Evolutionary conservation across 805 yeast genomes (phyloP), one percentile per base, ranked within the genome.

Genomic region (Schwanniomyces sp.): DNA sequence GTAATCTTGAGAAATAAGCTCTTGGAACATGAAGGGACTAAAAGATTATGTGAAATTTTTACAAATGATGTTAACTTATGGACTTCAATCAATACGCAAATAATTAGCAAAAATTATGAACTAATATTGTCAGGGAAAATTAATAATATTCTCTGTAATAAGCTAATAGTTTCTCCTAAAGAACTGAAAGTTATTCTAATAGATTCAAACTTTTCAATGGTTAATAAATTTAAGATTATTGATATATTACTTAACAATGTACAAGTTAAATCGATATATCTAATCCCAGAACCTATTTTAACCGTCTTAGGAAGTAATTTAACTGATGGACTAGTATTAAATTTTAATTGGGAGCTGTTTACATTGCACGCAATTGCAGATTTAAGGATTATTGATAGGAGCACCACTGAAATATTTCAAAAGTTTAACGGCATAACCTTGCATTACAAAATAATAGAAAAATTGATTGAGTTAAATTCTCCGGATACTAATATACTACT

Each of bases 331-430:
- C 41, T 69, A 9, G 66, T 68, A 7, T 30, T 69, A 9, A 63
- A 67, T 47, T 44, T 66, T 26, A 62, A 62, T 7, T 69, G 73
- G 73, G 53, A 53, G 27, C 34, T 56, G 7, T 34, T 52, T 9
- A 50, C 48, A 4, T 47, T 67, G 7, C 42, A 45, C 11, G 44
- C 58, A 11, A 52, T 68, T 3, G 36, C 52, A 11, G 73, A 69
- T 47, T 55, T 67, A 29, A 49, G 70, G 40, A 48, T 53, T 4
- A 28, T 63, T 5, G 44, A 32, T 12, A 29, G 16, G 6, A 38
- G 21, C 14, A 18, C 29, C 18, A 29, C 21, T 3, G 40, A 40
- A 34, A 43, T 39, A 10, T 36, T 34, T 11, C 34, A 36, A 2
- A 30, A 46, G 3, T 49, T 40, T 16, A 52, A 52, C 34, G 65